These are phyloP conservation scores for Candida silvicultrix DNA, from an alignment of 805 yeast species.

Conservation along the genomic window DNA sequence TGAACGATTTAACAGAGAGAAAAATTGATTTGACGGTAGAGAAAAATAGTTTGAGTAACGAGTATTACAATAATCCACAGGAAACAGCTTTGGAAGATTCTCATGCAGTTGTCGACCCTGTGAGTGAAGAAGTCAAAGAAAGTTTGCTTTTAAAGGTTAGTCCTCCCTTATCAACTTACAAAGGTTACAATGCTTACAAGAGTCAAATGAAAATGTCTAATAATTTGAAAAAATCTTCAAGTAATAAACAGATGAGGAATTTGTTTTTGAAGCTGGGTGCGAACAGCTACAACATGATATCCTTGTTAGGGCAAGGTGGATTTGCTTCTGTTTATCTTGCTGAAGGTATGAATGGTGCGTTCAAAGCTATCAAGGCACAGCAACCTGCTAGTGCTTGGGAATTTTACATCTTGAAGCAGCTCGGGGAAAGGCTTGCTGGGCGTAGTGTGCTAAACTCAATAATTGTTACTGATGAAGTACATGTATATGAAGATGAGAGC, in stretches of 20 bases:
- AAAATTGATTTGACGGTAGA: constrained; percentile 5
- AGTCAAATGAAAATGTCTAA: constrained; percentile 28
- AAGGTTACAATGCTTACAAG: constrained; percentile 25
- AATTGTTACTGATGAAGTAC: constrained; percentile 45
- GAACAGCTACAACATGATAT: constrained; percentile 40
- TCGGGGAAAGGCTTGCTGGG: constrained; percentile 35
- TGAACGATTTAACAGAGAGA: constrained; percentile 31
- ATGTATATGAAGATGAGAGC: constrained; percentile 27
- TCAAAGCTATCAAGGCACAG: constrained; percentile 69
- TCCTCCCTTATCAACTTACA: constrained; percentile 29
- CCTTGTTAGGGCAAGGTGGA: constrained; percentile 74
- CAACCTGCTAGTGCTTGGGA: constrained; percentile 75
- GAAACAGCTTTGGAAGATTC: too few relatives aligned
- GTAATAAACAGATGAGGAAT: constrained; percentile 20
- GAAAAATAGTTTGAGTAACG: too few relatives aligned
- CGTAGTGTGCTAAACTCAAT: constrained; percentile 30
- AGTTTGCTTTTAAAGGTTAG: constrained; percentile 31
- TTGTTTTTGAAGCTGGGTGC: constrained; percentile 40
- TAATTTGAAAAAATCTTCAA: constrained; percentile 28
- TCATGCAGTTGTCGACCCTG: constrained; percentile 36
- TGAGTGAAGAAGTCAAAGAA: constrained; percentile 33
- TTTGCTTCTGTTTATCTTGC: constrained; percentile 71
- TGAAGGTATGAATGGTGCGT: constrained; percentile 47
- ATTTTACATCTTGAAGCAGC: constrained; percentile 59
- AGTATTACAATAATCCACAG: too few relatives aligned